Evolutionary conservation across 768 basidiomycete species (phyloP), one percentile per base, ranked within the genome.

Genomic region (Polyporus arcularius): DNA sequence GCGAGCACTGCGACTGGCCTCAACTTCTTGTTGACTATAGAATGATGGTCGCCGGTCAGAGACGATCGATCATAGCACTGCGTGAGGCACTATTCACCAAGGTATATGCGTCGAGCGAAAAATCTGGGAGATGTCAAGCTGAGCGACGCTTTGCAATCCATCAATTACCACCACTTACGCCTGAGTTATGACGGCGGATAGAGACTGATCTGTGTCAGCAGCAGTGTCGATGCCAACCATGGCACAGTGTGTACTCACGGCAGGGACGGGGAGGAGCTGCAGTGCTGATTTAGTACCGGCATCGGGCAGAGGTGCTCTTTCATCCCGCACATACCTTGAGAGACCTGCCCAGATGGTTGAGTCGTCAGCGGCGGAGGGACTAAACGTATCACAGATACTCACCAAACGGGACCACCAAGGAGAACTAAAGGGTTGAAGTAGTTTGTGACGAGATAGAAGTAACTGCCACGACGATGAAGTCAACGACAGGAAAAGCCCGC

Each of bases 81-180:
- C 14, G 32, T 39, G 21, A n/a, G 30, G 15, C 8, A 26, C 8
- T 46, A 16, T 30, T 49, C 16, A 54, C 58, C 16, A 12, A 60
- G 46, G 28, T 47, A 60, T 15, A 60, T 46, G 16, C 58, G 58
- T 6, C 58, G 52, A 18, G 53, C 58, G 26, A 60, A 60, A n/a
- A 60, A 60, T 9, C 58, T 60, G 9, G 4, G 28, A 28, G n/a
- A 1, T 12, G 14, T 40, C n/a, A 45, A 21, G 49, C 28, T 15
- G 11, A 31, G 16, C 28, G 39, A 35, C 15, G 11, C 16, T 16
- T 9, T 2, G 8, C 6, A 42, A 16, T 12, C 7, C 15, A 15
- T 14, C 12, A 28, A 5, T 4, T 5, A 12, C 15, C 18, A 28
- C 14, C 8, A 26, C 57, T 46, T 9, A 58, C 57, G 46, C 31